phyloP scores from a whole-genome alignment of 108 stramenopile species.

The Skeletonema tropicum region DNA sequence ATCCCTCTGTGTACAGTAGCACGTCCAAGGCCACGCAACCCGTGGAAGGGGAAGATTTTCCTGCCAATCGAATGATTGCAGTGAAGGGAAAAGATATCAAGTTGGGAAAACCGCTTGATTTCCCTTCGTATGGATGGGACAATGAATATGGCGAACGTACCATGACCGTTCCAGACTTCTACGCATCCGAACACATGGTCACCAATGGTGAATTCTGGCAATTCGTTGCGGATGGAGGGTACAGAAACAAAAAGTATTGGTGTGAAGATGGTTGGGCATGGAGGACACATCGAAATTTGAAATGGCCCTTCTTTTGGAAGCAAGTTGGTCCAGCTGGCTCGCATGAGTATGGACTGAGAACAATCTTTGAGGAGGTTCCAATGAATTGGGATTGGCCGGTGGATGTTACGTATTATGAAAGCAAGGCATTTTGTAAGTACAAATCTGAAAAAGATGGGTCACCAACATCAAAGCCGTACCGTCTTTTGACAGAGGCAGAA shows the following conservation, averaged over 20 bases:
- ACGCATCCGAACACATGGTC: slow-evolving; percentile 88
- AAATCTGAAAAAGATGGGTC: slow-evolving; percentile 74
- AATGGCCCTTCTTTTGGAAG: slow-evolving; percentile 95
- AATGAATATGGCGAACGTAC: slow-evolving; percentile 93
- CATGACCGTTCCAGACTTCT: slow-evolving; percentile 79
- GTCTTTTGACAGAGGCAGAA: slow-evolving; percentile 91
- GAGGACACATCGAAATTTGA: slow-evolving; percentile 89
- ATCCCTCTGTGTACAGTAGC: slow-evolving; percentile 58
- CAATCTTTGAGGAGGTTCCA: slow-evolving; percentile 84
- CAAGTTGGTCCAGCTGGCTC: slow-evolving; percentile 82
- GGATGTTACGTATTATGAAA: slow-evolving; percentile 95
- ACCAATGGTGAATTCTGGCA: slow-evolving; percentile 94
- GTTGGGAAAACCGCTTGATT: slow-evolving; percentile 88
- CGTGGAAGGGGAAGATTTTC: slow-evolving; percentile 64
- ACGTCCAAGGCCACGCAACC: slow-evolving; percentile 52
- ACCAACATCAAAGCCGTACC: slow-evolving; percentile 63
- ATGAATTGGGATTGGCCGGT: slow-evolving; percentile 96
- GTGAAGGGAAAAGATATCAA: slow-evolving; percentile 58
- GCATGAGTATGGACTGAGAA: slow-evolving; percentile 87
- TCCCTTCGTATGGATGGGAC: slow-evolving; percentile 96
- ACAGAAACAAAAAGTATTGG: slow-evolving; percentile 81
- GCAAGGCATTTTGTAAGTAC: slow-evolving; percentile 92
- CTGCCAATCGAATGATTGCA: slow-evolving; percentile 69
- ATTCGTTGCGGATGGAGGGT: slow-evolving; percentile 94
- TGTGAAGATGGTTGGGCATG: slow-evolving; percentile 94